These are phyloP conservation scores for Cryptococcus wingfieldii DNA, from an alignment of 1,284 basidiomycete species.

Conservation along the genomic window DNA sequence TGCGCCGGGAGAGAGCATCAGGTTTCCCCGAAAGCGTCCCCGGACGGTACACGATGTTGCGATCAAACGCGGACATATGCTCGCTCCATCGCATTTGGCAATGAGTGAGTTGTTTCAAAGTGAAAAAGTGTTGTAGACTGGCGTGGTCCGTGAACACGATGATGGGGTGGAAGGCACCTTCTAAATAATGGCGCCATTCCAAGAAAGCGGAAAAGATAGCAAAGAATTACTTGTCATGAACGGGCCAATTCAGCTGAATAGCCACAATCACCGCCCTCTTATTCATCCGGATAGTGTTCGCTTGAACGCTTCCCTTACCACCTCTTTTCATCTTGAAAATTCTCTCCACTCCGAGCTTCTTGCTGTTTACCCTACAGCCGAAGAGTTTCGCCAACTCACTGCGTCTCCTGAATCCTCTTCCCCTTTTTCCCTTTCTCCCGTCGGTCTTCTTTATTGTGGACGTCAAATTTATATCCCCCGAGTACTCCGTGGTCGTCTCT, in stretches of 20 bases:
- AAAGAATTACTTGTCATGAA: slow-evolving; percentile 54
- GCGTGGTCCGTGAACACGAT: slow-evolving; percentile 51
- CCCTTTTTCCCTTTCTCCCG: too few species aligned
- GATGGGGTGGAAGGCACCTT: slow-evolving; percentile 32
- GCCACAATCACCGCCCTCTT: not conserved
- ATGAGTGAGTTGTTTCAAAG: slow-evolving; percentile 44
- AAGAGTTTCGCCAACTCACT: too few species aligned
- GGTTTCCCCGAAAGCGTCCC: slow-evolving; percentile 42
- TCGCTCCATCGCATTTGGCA: slow-evolving; percentile 51
- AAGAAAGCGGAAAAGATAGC: slow-evolving; percentile 49
- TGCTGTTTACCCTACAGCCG: too few species aligned
- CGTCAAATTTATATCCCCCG: too few species aligned
- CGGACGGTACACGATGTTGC: slow-evolving; percentile 47
- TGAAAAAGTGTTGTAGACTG: slow-evolving; percentile 51
- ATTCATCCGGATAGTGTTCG: not conserved
- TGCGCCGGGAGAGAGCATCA: slow-evolving; percentile 49
- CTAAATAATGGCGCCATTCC: slow-evolving; percentile 49
- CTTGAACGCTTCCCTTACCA: too few species aligned
- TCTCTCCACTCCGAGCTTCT: too few species aligned
- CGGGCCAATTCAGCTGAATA: slow-evolving; percentile 42
- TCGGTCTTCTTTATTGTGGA: too few species aligned
- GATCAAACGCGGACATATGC: slow-evolving; percentile 46
- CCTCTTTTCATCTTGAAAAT: too few species aligned
- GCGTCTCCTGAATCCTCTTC: too few species aligned
- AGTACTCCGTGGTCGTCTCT: too few species aligned